Base-by-base conservation (phyloP, 306 rosid species). In the Quercus gilva region DNA sequence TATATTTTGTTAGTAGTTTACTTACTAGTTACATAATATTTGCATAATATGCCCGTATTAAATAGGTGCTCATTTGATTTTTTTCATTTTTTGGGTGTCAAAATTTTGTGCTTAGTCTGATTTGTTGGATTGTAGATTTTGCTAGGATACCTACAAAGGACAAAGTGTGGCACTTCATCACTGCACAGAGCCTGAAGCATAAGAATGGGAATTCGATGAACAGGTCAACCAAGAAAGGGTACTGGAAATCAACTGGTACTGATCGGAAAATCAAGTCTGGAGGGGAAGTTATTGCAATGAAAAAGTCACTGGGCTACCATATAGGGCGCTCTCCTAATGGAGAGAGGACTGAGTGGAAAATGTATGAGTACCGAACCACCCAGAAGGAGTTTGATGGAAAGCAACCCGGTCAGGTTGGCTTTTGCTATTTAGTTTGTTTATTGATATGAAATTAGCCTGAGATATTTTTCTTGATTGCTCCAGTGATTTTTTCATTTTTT, bases 161-260 rank as follows among this genome's bases (percentile, higher is more conserved):
- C 84, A 97, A 86, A 0, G 97, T 91, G 82, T 96, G 99, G 99
- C 88, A 93, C 88, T 96, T 93, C 89, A 91, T 96, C 86, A 91
- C 98, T 81, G 92, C 96, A 0, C 96, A 89, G 88, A 97, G 90
- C 82, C 78, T 90, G 15, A 96, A 93, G 89, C 93, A 96, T 65
- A 97, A 96, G 14, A 96, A 91, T 65, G 99, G 99, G 20, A 84
- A 88, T 83, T 73, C 97, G 65, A 86, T 89, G 84, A 93, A 96
- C 85, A 82, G 99, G 81, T 98, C 99, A 51, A 96, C 99, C 4
- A 60, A 0, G 64, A 84, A 79, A 19, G 99, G 99, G 55, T 96
- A 88, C 53, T 96, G 98, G 98, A 96, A 96, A 82, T 97, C 99
- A 13, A 96, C 99, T 0, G 99, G 99, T 3, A 96, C 89, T 78